Base-by-base conservation (phyloP, 1,284 basidiomycete species). In the Fomitiporia mediterranea region DNA sequence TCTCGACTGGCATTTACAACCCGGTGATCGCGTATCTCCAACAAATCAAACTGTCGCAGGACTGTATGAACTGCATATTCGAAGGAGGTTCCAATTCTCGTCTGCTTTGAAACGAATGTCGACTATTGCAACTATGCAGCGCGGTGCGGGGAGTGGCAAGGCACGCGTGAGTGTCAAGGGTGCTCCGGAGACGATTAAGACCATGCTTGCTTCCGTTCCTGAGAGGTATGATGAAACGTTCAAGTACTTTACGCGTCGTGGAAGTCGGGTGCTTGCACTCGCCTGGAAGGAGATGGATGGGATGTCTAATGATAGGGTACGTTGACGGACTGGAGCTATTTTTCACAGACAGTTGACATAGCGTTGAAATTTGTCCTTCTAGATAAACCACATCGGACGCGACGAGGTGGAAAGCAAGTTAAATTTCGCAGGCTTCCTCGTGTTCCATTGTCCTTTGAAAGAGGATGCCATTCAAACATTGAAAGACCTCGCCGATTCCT, bases 371-470 rank as follows among this genome's bases (percentile, higher is more conserved):
- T 19, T 57, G 44, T 55, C 38, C 28, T 39, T 35, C 49, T 61
- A 94, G 91, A 89, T 97, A 67, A 93, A 93, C 68, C 91, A 90
- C 61, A 72, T 95, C 25, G 72, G 83, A 39, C 78, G 94, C 51
- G 86, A 91, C 46, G 72, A 84, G 35, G 90, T 92, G 37, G 95
- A 98, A 70, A 83, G 81, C 57, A 67, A 75, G 4, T 77, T 98
- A 37, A 73, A 69, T 3, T 98, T 98, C 67, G 91, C 82, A 28
- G 94, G 94, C 9, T 98, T 98, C 78, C 75, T 98, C 60, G 91
- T 98, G 11, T 98, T 98, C 83, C 93, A 96, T 68, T 97, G 94
- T 68, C 94, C 95, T 1, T 80, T 98, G 62, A 98, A 98, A 72
- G 72, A 82, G n/a, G 94, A 98, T 69, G 95, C 94, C 2, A 77